Conservation (phyloP, 2,329 filamentous ascomycete species). For the Didymella pinodella region DNA sequence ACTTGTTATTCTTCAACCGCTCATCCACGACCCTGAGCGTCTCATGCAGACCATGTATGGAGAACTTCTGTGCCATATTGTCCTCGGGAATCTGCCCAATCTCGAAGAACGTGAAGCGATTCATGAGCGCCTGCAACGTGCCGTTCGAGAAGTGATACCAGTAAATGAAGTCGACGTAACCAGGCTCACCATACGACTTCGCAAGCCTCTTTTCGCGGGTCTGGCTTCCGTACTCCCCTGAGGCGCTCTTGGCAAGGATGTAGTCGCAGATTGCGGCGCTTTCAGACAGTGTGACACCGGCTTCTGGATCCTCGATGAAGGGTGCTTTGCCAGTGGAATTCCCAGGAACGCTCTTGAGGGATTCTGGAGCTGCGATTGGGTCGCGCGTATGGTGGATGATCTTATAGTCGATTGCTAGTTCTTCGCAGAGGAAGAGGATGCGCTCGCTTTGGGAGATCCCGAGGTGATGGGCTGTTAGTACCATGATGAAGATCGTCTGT, state of each 20-base stretch:
- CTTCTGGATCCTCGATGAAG: slow-evolving; percentile 61
- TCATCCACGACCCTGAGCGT: slow-evolving; percentile 57
- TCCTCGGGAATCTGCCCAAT: slow-evolving; percentile 34
- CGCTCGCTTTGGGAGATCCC: slow-evolving; percentile 66
- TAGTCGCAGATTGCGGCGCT: slow-evolving; percentile 67
- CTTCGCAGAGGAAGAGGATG: slow-evolving; percentile 69
- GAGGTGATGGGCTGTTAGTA: slow-evolving; percentile 39
- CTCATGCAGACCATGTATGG: slow-evolving; percentile 41
- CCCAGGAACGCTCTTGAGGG: slow-evolving; percentile 24
- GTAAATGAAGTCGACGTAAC: slow-evolving; percentile 67
- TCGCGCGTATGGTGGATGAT: slow-evolving; percentile 56
- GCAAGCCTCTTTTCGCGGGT: slow-evolving; percentile 15
- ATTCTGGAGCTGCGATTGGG: slow-evolving; percentile 46
- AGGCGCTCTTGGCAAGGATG: slow-evolving; percentile 59
- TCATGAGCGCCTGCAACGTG: slow-evolving; percentile 48
- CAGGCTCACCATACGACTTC: slow-evolving; percentile 50
- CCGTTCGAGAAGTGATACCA: slow-evolving; percentile 65
- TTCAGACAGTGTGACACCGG: slow-evolving; percentile 61
- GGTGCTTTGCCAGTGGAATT: slow-evolving; percentile 62
- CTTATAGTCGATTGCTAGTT: slow-evolving; percentile 64
- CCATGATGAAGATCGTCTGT: slow-evolving; percentile 18
- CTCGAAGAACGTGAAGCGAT: slow-evolving; percentile 38
- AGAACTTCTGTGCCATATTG: slow-evolving; percentile 25
- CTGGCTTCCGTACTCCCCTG: slow-evolving; percentile 55
- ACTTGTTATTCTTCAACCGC: slow-evolving; percentile 57